phyloP scores from a whole-genome alignment of 1,284 basidiomycete species.

The Cystobasidium sp. region DNA sequence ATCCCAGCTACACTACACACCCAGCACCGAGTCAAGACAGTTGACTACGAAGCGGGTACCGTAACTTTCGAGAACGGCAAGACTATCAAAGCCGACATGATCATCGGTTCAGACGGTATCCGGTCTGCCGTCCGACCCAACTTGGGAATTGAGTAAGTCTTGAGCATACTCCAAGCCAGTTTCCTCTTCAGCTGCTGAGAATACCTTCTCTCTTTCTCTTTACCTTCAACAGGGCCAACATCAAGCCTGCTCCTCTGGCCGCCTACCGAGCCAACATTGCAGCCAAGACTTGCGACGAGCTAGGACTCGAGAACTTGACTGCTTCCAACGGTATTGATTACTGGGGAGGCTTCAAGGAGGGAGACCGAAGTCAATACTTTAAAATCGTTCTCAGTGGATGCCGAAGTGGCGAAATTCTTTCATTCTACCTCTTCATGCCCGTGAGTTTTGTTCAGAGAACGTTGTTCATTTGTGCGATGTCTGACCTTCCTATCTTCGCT shows the following conservation, averaged over 20 bases:
- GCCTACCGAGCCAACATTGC: constrained; percentile 59
- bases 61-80: constrained; percentile 57
- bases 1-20: constrained; percentile 53
- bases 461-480: not conserved
- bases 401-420: constrained; percentile 55
- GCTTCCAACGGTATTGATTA: constrained; percentile 56
- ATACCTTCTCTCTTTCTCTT: constrained; percentile 1
- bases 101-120: constrained; percentile 58
- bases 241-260: constrained; percentile 56
- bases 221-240: constrained; percentile 48
- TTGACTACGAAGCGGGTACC: constrained; percentile 54
- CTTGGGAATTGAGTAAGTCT: constrained; percentile 50
- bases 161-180: not conserved
- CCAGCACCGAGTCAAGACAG: constrained; percentile 54
- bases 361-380: constrained; percentile 55
- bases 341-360: constrained; percentile 56
- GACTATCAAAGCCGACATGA: constrained; percentile 54
- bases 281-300: constrained; percentile 53
- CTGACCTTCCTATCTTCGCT: constrained; percentile 17
- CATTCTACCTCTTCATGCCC: constrained; percentile 58
- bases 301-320: constrained; percentile 56
- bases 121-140: constrained; percentile 52
- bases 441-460: constrained; percentile 32
- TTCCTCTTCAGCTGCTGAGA: not conserved
- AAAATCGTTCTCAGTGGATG: constrained; percentile 59